Percentiles rank a stretch among this genome's conserved stretches.
These are phyloP conservation scores for Scutellaria baicalensis DNA, from an alignment of 257 asterid species.

Conservation along the genomic window DNA sequence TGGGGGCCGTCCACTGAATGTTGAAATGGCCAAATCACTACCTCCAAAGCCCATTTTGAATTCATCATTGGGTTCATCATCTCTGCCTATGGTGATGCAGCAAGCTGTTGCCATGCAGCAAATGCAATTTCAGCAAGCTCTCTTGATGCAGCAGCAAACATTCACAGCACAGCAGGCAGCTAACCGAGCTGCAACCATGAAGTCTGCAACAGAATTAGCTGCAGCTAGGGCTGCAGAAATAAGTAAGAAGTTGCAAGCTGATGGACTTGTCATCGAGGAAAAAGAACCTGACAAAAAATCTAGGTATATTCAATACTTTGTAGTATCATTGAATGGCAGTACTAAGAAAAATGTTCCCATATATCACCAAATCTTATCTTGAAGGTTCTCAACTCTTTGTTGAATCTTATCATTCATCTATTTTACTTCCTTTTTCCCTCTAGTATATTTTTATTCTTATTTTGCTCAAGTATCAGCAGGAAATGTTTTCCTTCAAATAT, in stretches of 20 bases:
- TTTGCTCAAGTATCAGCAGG: not conserved
- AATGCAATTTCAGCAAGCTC: slow-evolving; percentile 98
- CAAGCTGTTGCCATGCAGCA: slow-evolving; percentile 99
- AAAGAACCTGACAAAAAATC: slow-evolving; percentile 52
- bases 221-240: slow-evolving; percentile 99
- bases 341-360: not conserved
- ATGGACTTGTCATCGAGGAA: slow-evolving; percentile 57
- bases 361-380: not conserved
- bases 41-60: slow-evolving; percentile 63
- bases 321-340: not conserved
- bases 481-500: not conserved
- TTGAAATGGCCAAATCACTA: slow-evolving; percentile 96
- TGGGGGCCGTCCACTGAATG: slow-evolving; percentile 92
- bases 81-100: slow-evolving; percentile 82
- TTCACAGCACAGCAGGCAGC: slow-evolving; percentile 91
- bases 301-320: slow-evolving; percentile 36
- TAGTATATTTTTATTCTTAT: not conserved
- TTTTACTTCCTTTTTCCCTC: not conserved
- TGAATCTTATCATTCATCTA: not conserved
- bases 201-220: slow-evolving; percentile 92
- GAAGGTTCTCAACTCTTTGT: not conserved
- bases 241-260: slow-evolving; percentile 76
- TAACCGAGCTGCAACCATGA: slow-evolving; percentile 92
- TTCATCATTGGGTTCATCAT: slow-evolving; percentile 48
- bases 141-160: slow-evolving; percentile 91